Evolutionary conservation across 192 early-diverging fungal species (phyloP), one percentile per base, ranked within the genome.

Genomic region (Coemansia sp.): DNA sequence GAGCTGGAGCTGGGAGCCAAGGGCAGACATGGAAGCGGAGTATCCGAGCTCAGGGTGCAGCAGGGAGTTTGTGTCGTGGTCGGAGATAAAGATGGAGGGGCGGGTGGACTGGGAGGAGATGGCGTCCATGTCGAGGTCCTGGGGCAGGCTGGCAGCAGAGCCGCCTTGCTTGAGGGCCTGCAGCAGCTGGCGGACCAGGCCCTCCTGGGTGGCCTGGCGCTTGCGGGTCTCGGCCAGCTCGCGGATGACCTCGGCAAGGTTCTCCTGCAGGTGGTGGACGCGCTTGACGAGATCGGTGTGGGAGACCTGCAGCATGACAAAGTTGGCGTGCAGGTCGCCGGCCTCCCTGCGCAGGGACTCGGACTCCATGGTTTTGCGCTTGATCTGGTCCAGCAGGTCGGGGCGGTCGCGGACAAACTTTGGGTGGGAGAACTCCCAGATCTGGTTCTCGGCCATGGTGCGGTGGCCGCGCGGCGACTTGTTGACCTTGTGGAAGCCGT

Each of bases 401-500:
- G 87, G 81, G 6, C 85, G 80, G 55, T 85, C 87, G 53, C 90
- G 81, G 45, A 88, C 69, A 51, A 90, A 93, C 44, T 90, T 90
- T 67, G 83, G 82, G 51, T 93, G 90, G 42, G 85, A 89, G 55
- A 93, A 93, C 71, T 91, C 89, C 91, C 91, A 93, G 63, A 92
- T 89, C 65, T 93, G 91, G 75, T 93, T 91, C 64, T 93, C 91
- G 18, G 86, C 89, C 56, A 88, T 66, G 10, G 90, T 90, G 40
- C 90, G 82, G 62, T 90, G 87, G 5, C 90, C 87, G 42, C 90
- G 78, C 30, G 90, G 88, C 51, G 88, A 90, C 63, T 93, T 93
- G 82, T 93, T 94, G 16, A 93, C 84, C 69, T 94, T 94, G 79
- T 92, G 90, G 62, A 94, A 94, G 40, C 89, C 88, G 63, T 90